Evolutionary conservation across 1,284 basidiomycete species (phyloP).

Genomic region (Ganoderma sinense): DNA sequence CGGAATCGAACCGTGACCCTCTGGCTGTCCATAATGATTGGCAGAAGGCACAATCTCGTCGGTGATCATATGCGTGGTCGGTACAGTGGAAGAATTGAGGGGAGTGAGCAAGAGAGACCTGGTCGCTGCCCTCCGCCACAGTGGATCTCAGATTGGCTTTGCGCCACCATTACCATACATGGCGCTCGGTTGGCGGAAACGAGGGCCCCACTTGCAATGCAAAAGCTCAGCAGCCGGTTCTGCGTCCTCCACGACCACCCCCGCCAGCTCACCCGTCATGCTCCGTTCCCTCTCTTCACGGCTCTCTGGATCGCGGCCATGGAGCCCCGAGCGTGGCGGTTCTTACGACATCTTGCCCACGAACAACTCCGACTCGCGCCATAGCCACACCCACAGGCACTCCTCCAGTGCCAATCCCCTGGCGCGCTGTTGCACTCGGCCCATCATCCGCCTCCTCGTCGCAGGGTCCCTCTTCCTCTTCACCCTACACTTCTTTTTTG

Average conservation of each 20-base stretch:
- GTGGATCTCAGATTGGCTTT: background rate
- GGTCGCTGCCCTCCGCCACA: background rate
- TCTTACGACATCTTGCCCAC: slow-evolving; percentile 16
- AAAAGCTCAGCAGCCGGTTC: background rate
- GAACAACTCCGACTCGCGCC: slow-evolving; percentile 14
- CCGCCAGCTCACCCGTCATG: slow-evolving; percentile 17
- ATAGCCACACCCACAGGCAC: slow-evolving; percentile 5
- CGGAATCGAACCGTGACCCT: too few species aligned
- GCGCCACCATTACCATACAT: background rate
- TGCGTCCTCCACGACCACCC: slow-evolving; percentile 10
- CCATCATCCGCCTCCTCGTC: slow-evolving; percentile 21
- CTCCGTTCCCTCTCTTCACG: slow-evolving; percentile 24
- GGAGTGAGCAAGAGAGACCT: background rate
- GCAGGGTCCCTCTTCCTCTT: slow-evolving; percentile 15
- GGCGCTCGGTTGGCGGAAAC: background rate
- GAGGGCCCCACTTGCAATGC: background rate
- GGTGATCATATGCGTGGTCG: too few species aligned
- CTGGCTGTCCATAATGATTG: too few species aligned
- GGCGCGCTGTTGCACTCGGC: slow-evolving; percentile 21
- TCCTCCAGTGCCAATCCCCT: slow-evolving; percentile 9
- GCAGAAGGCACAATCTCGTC: too few species aligned
- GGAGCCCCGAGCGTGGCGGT: slow-evolving; percentile 3
- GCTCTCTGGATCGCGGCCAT: slow-evolving; percentile 7
- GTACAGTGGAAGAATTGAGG: background rate
- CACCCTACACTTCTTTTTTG: slow-evolving; percentile 17